phyloP scores from a whole-genome alignment of 805 yeast species.

The Kluyveromyces siamensis region DNA sequence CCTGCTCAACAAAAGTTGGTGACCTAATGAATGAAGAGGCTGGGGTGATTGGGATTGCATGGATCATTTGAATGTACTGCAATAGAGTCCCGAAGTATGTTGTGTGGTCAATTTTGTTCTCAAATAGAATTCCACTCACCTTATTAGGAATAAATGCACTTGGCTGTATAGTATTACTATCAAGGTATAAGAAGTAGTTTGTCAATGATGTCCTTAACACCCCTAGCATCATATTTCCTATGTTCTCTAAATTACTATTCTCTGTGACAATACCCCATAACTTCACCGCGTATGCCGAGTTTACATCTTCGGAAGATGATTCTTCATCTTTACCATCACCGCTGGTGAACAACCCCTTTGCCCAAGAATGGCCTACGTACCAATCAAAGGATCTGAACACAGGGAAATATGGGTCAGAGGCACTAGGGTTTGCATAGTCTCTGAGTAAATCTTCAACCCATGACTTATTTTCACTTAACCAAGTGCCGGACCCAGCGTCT shows the following conservation, averaged over 20 bases:
- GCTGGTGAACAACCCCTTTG: slow-evolving; percentile 58
- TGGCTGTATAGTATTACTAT: slow-evolving; percentile 51
- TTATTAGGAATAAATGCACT: slow-evolving; percentile 46
- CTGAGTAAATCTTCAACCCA: slow-evolving; percentile 55
- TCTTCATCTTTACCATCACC: slow-evolving; percentile 77
- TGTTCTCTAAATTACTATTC: slow-evolving; percentile 41
- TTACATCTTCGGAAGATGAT: slow-evolving; percentile 66
- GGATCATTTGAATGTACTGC: slow-evolving; percentile 72
- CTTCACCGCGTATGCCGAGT: slow-evolving; percentile 59
- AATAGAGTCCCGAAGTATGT: slow-evolving; percentile 68
- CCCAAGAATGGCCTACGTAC: slow-evolving; percentile 75
- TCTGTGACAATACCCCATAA: slow-evolving; percentile 52
- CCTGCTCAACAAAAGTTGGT: slow-evolving; percentile 47
- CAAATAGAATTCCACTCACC: slow-evolving; percentile 67
- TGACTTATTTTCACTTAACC: slow-evolving; percentile 41
- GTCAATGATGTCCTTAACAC: slow-evolving; percentile 45
- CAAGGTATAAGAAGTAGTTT: slow-evolving; percentile 43
- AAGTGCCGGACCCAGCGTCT: slow-evolving; percentile 35
- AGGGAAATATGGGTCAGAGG: slow-evolving; percentile 50
- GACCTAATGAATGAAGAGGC: slow-evolving; percentile 52
- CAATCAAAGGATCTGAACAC: slow-evolving; percentile 63
- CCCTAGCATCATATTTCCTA: slow-evolving; percentile 55
- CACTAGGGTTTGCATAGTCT: slow-evolving; percentile 56
- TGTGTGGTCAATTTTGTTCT: slow-evolving; percentile 63
- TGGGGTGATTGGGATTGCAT: slow-evolving; percentile 67